These are phyloP conservation scores for Apophysomyces sp. DNA, from an alignment of 371 early-diverging fungal genomes.

Conservation along the genomic window DNA sequence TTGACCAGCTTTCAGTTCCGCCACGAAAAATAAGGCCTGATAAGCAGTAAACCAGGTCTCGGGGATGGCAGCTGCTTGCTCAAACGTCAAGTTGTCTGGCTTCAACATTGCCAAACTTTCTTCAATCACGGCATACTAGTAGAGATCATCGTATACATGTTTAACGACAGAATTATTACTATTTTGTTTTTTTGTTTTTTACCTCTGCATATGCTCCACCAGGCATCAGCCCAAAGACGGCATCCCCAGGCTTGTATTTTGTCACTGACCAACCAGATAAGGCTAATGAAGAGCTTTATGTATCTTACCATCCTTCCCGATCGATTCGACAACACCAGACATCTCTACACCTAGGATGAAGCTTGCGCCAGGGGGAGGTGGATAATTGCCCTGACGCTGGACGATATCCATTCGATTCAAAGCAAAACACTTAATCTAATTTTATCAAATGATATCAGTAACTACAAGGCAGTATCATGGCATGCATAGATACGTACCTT, in stretches of 20 bases:
- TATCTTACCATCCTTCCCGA: constrained; percentile 44
- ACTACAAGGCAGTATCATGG: not conserved
- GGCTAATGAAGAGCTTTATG: not conserved
- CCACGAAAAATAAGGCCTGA: constrained; percentile 70
- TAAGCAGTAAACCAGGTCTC: constrained; percentile 82
- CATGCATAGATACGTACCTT: constrained; percentile 42
- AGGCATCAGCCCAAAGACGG: constrained; percentile 69
- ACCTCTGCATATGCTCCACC: constrained; percentile 77
- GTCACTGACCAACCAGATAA: constrained; percentile 25
- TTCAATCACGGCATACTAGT: constrained; percentile 65
- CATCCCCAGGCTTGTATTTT: constrained; percentile 59
- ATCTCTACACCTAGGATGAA: constrained; percentile 77
- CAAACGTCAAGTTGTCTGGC: constrained; percentile 55
- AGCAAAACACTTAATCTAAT: constrained; percentile 56
- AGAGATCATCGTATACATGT: no score
- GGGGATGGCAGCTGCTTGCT: constrained; percentile 74
- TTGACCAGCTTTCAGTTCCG: constrained; percentile 57
- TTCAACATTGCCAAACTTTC: constrained; percentile 60
- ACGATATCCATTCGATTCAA: constrained; percentile 79
- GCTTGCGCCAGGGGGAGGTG: constrained; percentile 64
- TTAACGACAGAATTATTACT: not conserved
- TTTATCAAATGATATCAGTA: not conserved
- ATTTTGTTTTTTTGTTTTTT: constrained; percentile 4
- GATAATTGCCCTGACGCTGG: constrained; percentile 74
- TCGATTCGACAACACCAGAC: constrained; percentile 61